Evolutionary conservation across 176 grass and related monocot species (phyloP), one percentile per base, ranked within the genome.

Genomic region (Raddia distichophylla): DNA sequence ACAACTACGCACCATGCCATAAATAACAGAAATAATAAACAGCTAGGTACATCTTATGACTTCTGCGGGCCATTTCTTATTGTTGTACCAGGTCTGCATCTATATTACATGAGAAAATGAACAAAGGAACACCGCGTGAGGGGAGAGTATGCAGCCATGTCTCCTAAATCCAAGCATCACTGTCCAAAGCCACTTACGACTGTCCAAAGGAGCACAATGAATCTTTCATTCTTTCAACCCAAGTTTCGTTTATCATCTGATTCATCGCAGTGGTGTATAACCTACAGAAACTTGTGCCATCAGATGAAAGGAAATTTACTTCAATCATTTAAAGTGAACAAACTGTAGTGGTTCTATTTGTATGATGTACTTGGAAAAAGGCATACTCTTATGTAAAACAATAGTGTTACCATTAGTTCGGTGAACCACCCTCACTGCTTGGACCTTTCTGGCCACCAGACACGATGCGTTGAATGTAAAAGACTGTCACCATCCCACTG

Each of bases 401-500:
- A 73, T 48, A 64, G 69, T 67, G 40, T 85, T 83, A 87, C 85
- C 78, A 70, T 79, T 80, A 90, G 55, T 86, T 91, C 16, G 40
- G 71, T 54, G 82, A 64, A 77, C 64, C 69, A 64, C 52, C 78
- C 74, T 84, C 50, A 10, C 51, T 63, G 60, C 58, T 82, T 63
- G 64, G 22, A 75, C 47, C 49, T 57, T 78, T 89, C 60, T 68
- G 20, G 48, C 43, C 49, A 65, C 83, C 60, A 32, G 79, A 77
- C 16, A 51, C 59, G 35, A 91, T 78, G 67, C 77, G 80, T n/a
- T 86, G 83, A 53, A 80, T 62, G 77, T 91, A 94, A 75, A 91
- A 89, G 81, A 37, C 60, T 63, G 85, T 13, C 40, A 91, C 89
- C 47, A 75, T 75, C 56, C 89, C 89, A 77, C 92, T 94, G 83